Percentiles rank a stretch among this genome's conserved stretches.
Conservation (phyloP, 805 yeast species). For the Millerozyma acaciae region DNA sequence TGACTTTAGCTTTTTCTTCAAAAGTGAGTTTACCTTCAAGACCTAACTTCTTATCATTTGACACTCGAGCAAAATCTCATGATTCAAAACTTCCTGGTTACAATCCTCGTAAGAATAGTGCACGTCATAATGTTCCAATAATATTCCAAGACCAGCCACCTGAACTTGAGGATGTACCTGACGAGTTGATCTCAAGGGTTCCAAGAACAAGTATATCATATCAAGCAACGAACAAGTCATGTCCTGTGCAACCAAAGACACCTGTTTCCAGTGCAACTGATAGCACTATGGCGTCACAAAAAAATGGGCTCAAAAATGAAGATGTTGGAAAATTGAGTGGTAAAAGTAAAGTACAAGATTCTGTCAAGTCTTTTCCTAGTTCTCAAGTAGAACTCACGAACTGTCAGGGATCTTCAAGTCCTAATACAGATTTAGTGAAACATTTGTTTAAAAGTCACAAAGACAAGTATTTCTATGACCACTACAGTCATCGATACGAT, state of each 20-base stretch:
- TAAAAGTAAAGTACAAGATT: conserved; percentile 1
- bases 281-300: conserved; percentile 13
- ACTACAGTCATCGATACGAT: conserved; percentile 8
- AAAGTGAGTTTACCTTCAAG: conserved; percentile 31
- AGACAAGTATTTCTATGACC: conserved; percentile 2
- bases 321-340: neutral
- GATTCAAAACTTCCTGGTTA: conserved; percentile 37
- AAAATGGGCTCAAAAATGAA: neutral
- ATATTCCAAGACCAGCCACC: conserved; percentile 27
- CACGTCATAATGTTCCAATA: conserved; percentile 24
- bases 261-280: conserved; percentile 13
- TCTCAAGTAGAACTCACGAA: conserved; percentile 11
- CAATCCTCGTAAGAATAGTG: conserved; percentile 11
- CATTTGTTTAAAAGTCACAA: conserved; percentile 3
- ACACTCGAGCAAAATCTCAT: conserved; percentile 37
- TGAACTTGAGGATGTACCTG: conserved; percentile 42
- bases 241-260: conserved; percentile 5
- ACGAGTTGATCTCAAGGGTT: conserved; percentile 29
- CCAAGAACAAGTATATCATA: conserved; percentile 23
- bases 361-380: conserved; percentile 31
- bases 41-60: conserved; percentile 31
- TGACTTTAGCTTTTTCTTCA: conserved; percentile 43
- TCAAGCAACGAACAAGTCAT: conserved; percentile 10
- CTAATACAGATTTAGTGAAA: conserved; percentile 1
- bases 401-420: conserved; percentile 27